Conservation (phyloP, 1,284 basidiomycete genomes). For the Trichosporon coremiiforme region DNA sequence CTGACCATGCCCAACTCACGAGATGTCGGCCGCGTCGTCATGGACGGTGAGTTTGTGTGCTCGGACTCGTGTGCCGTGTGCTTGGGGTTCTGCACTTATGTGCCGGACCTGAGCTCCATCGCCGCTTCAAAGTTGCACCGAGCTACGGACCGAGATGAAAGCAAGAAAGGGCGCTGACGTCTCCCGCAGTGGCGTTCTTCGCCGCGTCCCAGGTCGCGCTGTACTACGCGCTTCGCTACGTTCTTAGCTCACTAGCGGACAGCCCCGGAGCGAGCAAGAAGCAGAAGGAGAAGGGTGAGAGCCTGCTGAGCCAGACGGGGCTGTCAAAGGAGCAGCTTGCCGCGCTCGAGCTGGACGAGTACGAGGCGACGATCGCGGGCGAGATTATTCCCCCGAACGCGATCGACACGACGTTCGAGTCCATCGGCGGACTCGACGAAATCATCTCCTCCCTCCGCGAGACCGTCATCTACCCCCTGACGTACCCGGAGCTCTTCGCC, state of each 20-base stretch:
- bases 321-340: slow-evolving; percentile 55
- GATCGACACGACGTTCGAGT: slow-evolving; percentile 59
- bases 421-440: slow-evolving; percentile 86
- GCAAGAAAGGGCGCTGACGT: slow-evolving; percentile 14
- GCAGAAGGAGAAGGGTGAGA: slow-evolving; percentile 51
- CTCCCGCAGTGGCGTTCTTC: slow-evolving; percentile 62
- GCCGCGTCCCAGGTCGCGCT: slow-evolving; percentile 61
- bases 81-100: not conserved
- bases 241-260: slow-evolving; percentile 51
- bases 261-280: slow-evolving; percentile 45
- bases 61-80: not conserved
- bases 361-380: slow-evolving; percentile 61
- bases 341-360: slow-evolving; percentile 59
- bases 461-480: slow-evolving; percentile 93
- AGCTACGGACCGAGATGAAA: not conserved
- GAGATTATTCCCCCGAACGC: slow-evolving; percentile 60
- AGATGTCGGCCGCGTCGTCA: slow-evolving; percentile 55
- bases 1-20: slow-evolving; percentile 36
- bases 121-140: slow-evolving; percentile 16
- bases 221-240: slow-evolving; percentile 55
- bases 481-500: slow-evolving; percentile 86
- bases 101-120: not conserved
- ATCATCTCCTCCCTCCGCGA: slow-evolving; percentile 90
- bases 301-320: slow-evolving; percentile 48
- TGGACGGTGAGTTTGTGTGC: slow-evolving; percentile 54